Evolutionary conservation across 2,329 filamentous ascomycete genomes (phyloP).

Genomic region (Xylariaceae sp.): DNA sequence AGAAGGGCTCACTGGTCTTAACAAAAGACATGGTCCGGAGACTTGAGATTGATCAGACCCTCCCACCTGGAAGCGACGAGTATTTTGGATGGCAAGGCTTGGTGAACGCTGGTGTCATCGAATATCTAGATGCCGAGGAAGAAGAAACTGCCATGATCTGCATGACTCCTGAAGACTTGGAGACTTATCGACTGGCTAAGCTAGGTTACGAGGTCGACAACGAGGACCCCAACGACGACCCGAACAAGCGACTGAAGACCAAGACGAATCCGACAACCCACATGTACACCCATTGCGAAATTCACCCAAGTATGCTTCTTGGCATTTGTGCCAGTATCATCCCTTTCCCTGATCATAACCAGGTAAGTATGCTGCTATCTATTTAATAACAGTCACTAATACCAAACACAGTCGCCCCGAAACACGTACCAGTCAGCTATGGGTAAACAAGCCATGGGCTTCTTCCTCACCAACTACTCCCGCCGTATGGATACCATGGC

Average conservation of each 20-base stretch:
- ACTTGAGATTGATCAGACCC: conserved; percentile 75
- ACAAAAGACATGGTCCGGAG: conserved; percentile 81
- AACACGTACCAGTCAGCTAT: conserved; percentile 99
- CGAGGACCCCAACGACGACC: conserved; percentile 69
- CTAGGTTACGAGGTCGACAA: conserved; percentile 67
- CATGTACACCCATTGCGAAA: conserved; percentile 97
- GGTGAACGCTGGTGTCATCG: conserved; percentile 83
- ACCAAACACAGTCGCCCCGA: conserved; percentile 75
- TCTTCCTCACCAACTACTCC: conserved; percentile 96
- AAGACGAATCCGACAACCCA: conserved; percentile 86
- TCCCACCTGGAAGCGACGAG: conserved; percentile 63
- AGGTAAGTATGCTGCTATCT: conserved; percentile 55
- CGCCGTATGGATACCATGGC: conserved; percentile 99
- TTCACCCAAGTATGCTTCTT: conserved; percentile 98
- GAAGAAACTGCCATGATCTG: conserved; percentile 99
- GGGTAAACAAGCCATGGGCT: conserved; percentile 99
- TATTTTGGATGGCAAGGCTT: conserved; percentile 91
- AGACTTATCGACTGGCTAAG: conserved; percentile 75
- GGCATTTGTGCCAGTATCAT: conserved; percentile 99
- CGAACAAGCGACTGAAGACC: conserved; percentile 87
- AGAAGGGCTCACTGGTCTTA: conserved; percentile 76
- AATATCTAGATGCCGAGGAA: conserved; percentile 97
- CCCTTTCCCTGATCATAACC: conserved; percentile 98
- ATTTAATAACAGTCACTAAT: conserved; percentile 42
- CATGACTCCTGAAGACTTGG: conserved; percentile 96